These are phyloP conservation scores for Eurotiales sp. DNA, from an alignment of 2,329 filamentous ascomycete species.

Conservation along the genomic window DNA sequence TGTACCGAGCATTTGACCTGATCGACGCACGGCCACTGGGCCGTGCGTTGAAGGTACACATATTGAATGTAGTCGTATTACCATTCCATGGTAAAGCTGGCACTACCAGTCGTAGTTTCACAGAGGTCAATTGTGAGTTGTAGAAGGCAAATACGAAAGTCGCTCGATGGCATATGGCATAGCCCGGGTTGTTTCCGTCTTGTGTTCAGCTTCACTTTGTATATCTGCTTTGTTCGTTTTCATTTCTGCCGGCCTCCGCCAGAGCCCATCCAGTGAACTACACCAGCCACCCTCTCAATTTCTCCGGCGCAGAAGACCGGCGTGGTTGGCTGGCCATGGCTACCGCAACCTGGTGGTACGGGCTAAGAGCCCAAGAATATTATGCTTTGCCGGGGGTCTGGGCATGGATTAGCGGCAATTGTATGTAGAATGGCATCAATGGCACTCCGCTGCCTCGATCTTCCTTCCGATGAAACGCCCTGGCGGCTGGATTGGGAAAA, in stretches of 20 bases:
- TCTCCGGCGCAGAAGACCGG: background rate
- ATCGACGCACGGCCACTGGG: constrained; percentile 11
- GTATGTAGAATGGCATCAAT: background rate
- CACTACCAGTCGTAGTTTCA: background rate
- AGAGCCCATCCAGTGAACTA: no score
- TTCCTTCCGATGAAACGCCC: background rate
- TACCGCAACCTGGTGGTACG: background rate
- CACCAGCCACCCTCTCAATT: no score
- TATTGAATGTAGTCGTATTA: background rate
- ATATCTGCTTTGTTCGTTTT: no score
- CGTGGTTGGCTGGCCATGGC: background rate
- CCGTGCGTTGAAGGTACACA: constrained; percentile 3
- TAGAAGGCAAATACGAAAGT: background rate
- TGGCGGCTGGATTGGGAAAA: no score
- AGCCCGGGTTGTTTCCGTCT: background rate
- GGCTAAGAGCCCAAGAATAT: no score
- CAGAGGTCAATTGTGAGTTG: background rate
- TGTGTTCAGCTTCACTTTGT: background rate
- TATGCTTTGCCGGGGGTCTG: background rate
- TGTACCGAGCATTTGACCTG: constrained; percentile 6
- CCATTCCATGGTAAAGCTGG: background rate
- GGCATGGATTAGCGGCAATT: background rate
- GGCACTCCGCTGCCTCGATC: background rate
- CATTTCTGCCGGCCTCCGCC: no score
- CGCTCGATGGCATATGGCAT: background rate